Evolutionary conservation across 2,329 filamentous ascomycete species (phyloP).

Genomic region (Colletotrichum salicis): DNA sequence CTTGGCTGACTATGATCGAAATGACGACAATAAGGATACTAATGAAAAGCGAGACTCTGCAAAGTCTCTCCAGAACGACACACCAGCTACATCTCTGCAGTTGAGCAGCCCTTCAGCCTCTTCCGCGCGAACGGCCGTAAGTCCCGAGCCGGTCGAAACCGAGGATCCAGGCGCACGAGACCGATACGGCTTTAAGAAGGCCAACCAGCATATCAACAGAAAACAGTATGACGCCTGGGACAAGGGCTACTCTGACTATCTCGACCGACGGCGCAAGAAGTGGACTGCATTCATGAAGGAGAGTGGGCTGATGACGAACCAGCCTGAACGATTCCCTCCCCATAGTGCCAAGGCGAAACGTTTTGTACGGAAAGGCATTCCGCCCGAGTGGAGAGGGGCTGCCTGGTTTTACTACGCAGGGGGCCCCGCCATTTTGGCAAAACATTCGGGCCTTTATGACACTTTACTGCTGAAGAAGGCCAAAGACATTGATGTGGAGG

Average conservation of each 20-base stretch:
- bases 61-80: conserved; percentile 50
- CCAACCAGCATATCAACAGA: conserved; percentile 79
- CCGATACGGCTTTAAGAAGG: conserved; percentile 92
- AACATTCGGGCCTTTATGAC: conserved; percentile 81
- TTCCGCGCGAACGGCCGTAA: conserved; percentile 37
- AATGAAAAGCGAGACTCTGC: conserved; percentile 60
- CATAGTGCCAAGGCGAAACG: conserved; percentile 86
- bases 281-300: conserved; percentile 84
- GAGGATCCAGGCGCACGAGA: conserved; percentile 71
- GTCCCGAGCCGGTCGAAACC: conserved; percentile 46
- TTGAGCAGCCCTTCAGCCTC: conserved; percentile 27
- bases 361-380: conserved; percentile 92
- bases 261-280: conserved; percentile 80
- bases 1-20: conserved; percentile 40
- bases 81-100: conserved; percentile 38
- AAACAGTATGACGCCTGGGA: conserved; percentile 88
- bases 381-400: conserved; percentile 91
- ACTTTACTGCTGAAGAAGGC: conserved; percentile 73
- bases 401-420: conserved; percentile 98
- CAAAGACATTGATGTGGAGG: conserved; percentile 81
- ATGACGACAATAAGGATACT: conserved; percentile 36
- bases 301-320: conserved; percentile 75
- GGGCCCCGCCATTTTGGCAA: conserved; percentile 80
- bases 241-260: conserved; percentile 76
- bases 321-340: conserved; percentile 81